Conservation (phyloP, 192 early-diverging fungal genomes). For the Backusella macrospora region DNA sequence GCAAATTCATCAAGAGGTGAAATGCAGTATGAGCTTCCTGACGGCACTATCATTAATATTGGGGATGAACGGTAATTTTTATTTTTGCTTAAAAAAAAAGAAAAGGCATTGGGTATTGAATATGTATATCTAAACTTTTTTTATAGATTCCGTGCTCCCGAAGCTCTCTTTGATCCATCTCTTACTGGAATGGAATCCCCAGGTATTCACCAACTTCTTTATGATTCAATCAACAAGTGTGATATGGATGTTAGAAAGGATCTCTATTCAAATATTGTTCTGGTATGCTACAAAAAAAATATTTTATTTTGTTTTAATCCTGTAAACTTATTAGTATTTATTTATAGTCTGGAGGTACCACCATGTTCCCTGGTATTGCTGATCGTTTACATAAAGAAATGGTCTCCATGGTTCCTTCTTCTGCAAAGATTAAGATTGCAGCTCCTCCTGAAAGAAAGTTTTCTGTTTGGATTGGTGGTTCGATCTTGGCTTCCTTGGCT, state of each 20-base stretch:
- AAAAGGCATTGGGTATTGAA: constrained; percentile 57
- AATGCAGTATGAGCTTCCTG: constrained; percentile 97
- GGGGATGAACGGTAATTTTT: constrained; percentile 81
- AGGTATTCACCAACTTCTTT: constrained; percentile 96
- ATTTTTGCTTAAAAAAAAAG: too few relatives aligned
- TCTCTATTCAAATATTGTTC: constrained; percentile 66
- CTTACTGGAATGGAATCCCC: constrained; percentile 86
- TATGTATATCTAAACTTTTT: constrained; percentile 86
- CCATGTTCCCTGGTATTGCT: neutral
- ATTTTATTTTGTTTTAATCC: neutral
- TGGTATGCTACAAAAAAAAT: constrained; percentile 4
- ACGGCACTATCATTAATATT: constrained; percentile 96
- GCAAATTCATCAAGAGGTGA: constrained; percentile 87
- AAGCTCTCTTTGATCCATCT: constrained; percentile 96
- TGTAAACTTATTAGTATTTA: neutral
- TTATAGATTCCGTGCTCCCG: constrained; percentile 86
- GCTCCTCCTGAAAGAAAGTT: constrained; percentile 6
- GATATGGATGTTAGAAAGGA: constrained; percentile 97
- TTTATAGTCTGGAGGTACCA: constrained; percentile 1
- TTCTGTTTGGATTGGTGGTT: constrained; percentile 9
- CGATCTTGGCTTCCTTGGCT: neutral
- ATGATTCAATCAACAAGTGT: constrained; percentile 97
- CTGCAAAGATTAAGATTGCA: constrained; percentile 8
- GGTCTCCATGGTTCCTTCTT: neutral
- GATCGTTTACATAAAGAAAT: constrained; percentile 2